These are phyloP conservation scores for Tolypocladium inflatum DNA, from an alignment of 2,329 filamentous ascomycete species.

Conservation along the genomic window DNA sequence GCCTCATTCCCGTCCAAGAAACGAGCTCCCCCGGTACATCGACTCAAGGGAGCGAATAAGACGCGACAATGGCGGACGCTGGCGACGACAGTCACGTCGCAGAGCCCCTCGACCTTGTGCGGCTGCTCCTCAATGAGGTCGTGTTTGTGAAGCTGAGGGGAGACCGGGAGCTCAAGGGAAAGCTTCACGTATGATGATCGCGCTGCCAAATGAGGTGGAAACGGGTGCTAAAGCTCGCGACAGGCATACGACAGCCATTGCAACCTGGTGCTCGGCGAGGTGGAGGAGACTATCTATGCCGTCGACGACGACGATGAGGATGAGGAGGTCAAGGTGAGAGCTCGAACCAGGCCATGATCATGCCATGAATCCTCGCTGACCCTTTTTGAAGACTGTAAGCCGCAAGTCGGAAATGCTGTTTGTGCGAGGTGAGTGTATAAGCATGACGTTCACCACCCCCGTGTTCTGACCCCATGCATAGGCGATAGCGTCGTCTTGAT, in stretches of 20 bases:
- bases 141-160: slow-evolving; percentile 96
- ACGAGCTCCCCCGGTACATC: background rate
- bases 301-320: slow-evolving; percentile 84
- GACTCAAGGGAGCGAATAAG: background rate
- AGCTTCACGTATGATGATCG: slow-evolving; percentile 65
- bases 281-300: slow-evolving; percentile 93
- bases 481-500: slow-evolving; percentile 67
- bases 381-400: slow-evolving; percentile 62
- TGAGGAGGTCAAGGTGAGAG: slow-evolving; percentile 61
- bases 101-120: slow-evolving; percentile 92
- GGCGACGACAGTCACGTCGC: slow-evolving; percentile 69
- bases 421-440: slow-evolving; percentile 65
- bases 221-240: slow-evolving; percentile 2
- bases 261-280: slow-evolving; percentile 91
- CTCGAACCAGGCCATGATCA: background rate
- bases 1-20: background rate
- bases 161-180: slow-evolving; percentile 89
- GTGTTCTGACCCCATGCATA: slow-evolving; percentile 22
- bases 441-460: background rate
- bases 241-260: slow-evolving; percentile 98
- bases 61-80: slow-evolving; percentile 63
- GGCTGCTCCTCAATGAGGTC: slow-evolving; percentile 86
- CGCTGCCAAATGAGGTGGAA: background rate
- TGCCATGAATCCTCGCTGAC: slow-evolving; percentile 4
- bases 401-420: slow-evolving; percentile 99